These are phyloP conservation scores for Diutina neorugosa DNA, from an alignment of 1,139 yeast genomes.

Conservation along the genomic window DNA sequence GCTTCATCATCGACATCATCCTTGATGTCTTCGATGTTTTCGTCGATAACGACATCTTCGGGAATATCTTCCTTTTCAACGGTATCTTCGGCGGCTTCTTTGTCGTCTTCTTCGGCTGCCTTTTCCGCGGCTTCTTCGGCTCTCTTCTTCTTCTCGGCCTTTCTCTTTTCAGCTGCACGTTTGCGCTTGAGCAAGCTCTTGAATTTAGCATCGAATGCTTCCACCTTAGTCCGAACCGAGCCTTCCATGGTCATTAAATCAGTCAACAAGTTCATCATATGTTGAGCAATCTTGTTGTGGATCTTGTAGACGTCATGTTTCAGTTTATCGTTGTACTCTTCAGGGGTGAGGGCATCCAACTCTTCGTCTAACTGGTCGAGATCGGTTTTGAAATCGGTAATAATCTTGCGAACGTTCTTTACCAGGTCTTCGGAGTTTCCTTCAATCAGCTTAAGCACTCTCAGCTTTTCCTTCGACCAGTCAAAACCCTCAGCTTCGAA, in stretches of 20 bases:
- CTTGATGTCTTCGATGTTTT: not conserved
- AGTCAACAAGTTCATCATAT: not conserved
- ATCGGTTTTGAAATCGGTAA: not conserved
- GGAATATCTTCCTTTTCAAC: slow-evolving; percentile 10
- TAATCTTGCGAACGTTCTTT: not conserved
- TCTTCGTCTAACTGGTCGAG: not conserved
- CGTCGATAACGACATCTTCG: not conserved
- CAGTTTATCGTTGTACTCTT: not conserved
- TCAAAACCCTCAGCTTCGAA: slow-evolving; percentile 32
- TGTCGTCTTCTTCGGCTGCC: not conserved
- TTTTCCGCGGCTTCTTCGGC: not conserved
- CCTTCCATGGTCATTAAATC: slow-evolving; percentile 1
- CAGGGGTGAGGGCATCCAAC: not conserved
- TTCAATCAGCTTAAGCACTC: not conserved
- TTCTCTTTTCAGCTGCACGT: not conserved
- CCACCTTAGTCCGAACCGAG: not conserved
- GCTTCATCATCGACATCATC: not conserved
- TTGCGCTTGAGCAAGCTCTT: not conserved
- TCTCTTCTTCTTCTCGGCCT: not conserved
- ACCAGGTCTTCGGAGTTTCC: not conserved
- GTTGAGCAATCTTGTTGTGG: slow-evolving; percentile 4
- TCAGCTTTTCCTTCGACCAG: slow-evolving; percentile 33
- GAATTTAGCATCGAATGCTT: not conserved
- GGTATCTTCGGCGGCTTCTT: slow-evolving; percentile 17
- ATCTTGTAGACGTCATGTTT: not conserved